Percentiles rank a stretch among this genome's conserved stretches.
Evolutionary conservation across 225 moss, liverwort and hornwort genomes (phyloP).

Genomic region (Sphagnum tenellum): DNA sequence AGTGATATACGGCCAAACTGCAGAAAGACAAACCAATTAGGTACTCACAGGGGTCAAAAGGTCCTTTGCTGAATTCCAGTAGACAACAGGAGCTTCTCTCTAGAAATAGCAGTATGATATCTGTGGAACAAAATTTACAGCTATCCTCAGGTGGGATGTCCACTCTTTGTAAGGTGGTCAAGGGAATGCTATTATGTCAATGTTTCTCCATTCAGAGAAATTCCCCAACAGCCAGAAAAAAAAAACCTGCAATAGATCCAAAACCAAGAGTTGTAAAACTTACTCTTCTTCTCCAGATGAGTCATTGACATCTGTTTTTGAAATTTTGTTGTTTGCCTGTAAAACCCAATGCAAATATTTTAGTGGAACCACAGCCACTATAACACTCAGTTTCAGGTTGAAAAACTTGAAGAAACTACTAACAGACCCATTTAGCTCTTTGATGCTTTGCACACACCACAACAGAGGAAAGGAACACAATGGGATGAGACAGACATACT

Average conservation of each 20-base stretch:
- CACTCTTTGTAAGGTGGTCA: too few relatives aligned
- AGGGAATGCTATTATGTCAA: too few relatives aligned
- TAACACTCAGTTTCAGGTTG: neutral
- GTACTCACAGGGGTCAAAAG: neutral
- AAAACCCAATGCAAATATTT: slow-evolving; percentile 1
- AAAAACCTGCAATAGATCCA: too few relatives aligned
- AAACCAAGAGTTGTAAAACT: slow-evolving; percentile 2
- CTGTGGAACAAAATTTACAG: too few relatives aligned
- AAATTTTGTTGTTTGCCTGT: slow-evolving; percentile 55
- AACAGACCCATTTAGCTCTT: neutral
- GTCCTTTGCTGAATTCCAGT: too few relatives aligned
- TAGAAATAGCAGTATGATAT: too few relatives aligned
- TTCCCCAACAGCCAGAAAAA: neutral
- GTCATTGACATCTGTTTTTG: slow-evolving; percentile 35
- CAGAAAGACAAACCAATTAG: slow-evolving; percentile 1
- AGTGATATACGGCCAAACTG: slow-evolving; percentile 78
- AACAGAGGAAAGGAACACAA: neutral
- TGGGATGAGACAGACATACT: slow-evolving; percentile 26
- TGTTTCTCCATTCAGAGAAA: too few relatives aligned
- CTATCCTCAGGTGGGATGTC: too few relatives aligned
- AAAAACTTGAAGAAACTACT: neutral
- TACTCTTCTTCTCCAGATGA: slow-evolving; percentile 47
- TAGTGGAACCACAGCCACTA: neutral
- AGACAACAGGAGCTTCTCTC: too few relatives aligned
- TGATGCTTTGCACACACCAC: neutral